phyloP scores from a whole-genome alignment of 805 yeast genomes.

The Wickerhamiella kurtzmanii region DNA sequence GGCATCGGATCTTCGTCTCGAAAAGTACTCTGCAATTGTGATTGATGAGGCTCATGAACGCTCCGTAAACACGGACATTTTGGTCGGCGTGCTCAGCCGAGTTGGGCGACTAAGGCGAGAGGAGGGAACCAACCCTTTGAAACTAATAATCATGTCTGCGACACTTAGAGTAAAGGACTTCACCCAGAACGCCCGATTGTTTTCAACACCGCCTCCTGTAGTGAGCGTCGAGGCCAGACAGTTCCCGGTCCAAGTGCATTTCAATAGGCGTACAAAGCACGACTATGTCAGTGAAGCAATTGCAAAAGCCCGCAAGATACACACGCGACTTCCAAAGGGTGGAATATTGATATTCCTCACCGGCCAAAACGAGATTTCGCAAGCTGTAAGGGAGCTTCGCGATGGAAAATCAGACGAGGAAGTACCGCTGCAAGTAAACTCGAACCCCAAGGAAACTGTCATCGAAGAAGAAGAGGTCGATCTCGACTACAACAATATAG shows the following conservation, averaged over 20 bases:
- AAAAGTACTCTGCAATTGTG: conserved; percentile 71
- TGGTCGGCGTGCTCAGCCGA: conserved; percentile 89
- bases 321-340: conserved; percentile 76
- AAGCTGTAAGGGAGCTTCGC: conserved; percentile 56
- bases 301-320: conserved; percentile 75
- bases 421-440: conserved; percentile 9
- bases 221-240: conserved; percentile 86
- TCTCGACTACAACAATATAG: conserved; percentile 25
- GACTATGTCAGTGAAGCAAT: conserved; percentile 81
- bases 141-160: conserved; percentile 91
- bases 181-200: conserved; percentile 62
- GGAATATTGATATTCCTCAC: conserved; percentile 86
- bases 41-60: conserved; percentile 98
- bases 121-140: conserved; percentile 40
- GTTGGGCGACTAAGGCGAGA: conserved; percentile 56
- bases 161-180: conserved; percentile 89
- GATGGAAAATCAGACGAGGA: conserved; percentile 41
- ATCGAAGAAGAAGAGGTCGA: conserved; percentile 81
- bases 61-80: conserved; percentile 86
- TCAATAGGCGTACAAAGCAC: conserved; percentile 61
- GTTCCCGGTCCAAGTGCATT: conserved; percentile 84
- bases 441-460: conserved; percentile 31
- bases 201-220: conserved; percentile 67
- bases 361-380: conserved; percentile 83
- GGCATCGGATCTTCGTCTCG: conserved; percentile 71